A percentile compares a stretch with the other conserved stretches of the same genome.
These are phyloP conservation scores for Trebouxia gelatinosa DNA, from an alignment of 163 green algal species.

Conservation along the genomic window DNA sequence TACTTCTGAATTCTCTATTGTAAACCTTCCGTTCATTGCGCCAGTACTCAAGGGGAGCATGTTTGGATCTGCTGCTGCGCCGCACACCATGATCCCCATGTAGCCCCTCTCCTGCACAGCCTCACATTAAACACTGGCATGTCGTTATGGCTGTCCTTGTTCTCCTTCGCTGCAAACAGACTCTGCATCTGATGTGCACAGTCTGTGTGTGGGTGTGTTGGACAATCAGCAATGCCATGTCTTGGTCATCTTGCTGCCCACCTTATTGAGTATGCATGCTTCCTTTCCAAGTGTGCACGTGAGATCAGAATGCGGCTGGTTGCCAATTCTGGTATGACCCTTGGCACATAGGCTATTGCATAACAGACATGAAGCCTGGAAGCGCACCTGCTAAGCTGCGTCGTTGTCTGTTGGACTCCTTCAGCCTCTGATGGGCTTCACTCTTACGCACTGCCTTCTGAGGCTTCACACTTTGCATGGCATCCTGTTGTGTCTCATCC, in stretches of 20 bases:
- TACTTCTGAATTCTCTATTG: constrained; percentile 52
- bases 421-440: constrained; percentile 14
- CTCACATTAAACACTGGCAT: not conserved
- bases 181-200: too few relatives aligned
- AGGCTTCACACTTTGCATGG: too few relatives aligned
- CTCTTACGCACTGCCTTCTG: constrained; percentile 18
- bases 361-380: not conserved
- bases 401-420: constrained; percentile 12
- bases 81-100: constrained; percentile 41
- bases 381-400: constrained; percentile 8
- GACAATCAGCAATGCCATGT: not conserved
- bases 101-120: constrained; percentile 39
- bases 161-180: not conserved
- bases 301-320: not conserved
- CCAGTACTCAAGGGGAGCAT: constrained; percentile 67
- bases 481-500: too few relatives aligned
- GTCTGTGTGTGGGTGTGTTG: not conserved
- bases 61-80: constrained; percentile 49
- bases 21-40: constrained; percentile 66
- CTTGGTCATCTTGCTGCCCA: not conserved
- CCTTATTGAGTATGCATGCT: not conserved
- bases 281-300: not conserved
- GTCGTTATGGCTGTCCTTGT: not conserved
- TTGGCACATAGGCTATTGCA: too few relatives aligned
- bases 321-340: too few relatives aligned